phyloP scores from a whole-genome alignment of 768 basidiomycete species.

The Russula sp. region DNA sequence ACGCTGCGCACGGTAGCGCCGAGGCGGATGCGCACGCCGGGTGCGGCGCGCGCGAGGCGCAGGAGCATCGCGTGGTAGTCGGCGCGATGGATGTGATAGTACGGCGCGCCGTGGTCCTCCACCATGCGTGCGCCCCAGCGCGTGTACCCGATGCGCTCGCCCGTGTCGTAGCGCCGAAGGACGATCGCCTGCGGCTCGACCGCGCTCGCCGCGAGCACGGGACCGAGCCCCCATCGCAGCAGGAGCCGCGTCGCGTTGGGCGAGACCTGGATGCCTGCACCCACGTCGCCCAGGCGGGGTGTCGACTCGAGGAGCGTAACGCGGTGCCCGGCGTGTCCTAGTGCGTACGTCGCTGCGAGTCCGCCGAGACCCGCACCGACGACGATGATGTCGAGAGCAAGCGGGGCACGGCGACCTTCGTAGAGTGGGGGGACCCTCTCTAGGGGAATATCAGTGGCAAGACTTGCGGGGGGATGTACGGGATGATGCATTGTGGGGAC shows the following conservation, averaged over 20 bases:
- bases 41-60: slow-evolving; percentile 30
- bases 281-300: slow-evolving; percentile 36
- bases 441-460: slow-evolving; percentile 5
- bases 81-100: slow-evolving; percentile 40
- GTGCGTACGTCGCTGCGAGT: slow-evolving; percentile 36
- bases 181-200: slow-evolving; percentile 37
- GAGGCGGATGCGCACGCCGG: slow-evolving; percentile 32
- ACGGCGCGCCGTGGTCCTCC: slow-evolving; percentile 34
- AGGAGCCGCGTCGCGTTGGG: slow-evolving; percentile 38
- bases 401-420: slow-evolving; percentile 30
- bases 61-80: slow-evolving; percentile 39
- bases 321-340: slow-evolving; percentile 37
- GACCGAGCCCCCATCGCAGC: slow-evolving; percentile 35
- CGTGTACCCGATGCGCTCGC: slow-evolving; percentile 36
- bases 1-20: slow-evolving; percentile 31
- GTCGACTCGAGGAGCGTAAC: slow-evolving; percentile 38
- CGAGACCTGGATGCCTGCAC: slow-evolving; percentile 40
- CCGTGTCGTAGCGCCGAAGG: slow-evolving; percentile 35
- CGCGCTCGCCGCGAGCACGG: slow-evolving; percentile 29
- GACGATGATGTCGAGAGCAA: slow-evolving; percentile 35
- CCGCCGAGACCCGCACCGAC: slow-evolving; percentile 41
- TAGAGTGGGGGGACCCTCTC: slow-evolving; percentile 27
- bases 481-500: background rate
- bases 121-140: slow-evolving; percentile 32
- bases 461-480: background rate